Conservation (phyloP, 1,284 basidiomycete species). For the Leucoagaricus sp. region DNA sequence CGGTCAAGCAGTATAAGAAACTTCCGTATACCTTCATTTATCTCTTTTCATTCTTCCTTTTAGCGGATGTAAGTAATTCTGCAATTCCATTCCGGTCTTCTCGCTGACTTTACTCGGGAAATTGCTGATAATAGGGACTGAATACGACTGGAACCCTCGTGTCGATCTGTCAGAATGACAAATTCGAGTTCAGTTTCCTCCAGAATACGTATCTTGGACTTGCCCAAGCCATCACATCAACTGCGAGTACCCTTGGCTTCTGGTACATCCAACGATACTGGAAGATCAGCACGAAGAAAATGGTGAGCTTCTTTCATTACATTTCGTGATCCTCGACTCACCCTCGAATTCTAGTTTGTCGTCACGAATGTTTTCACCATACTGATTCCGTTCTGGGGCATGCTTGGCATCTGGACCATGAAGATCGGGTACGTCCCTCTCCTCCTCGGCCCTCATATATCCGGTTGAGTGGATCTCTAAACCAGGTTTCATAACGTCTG, state of each 20-base stretch:
- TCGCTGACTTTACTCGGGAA: not conserved
- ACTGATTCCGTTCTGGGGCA: slow-evolving; percentile 83
- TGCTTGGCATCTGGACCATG: slow-evolving; percentile 82
- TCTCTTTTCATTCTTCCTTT: slow-evolving; percentile 73
- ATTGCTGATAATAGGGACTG: slow-evolving; percentile 49
- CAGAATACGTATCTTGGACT: slow-evolving; percentile 79
- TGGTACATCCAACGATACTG: slow-evolving; percentile 82
- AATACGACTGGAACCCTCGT: slow-evolving; percentile 81
- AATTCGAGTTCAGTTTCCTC: slow-evolving; percentile 72
- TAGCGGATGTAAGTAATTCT: slow-evolving; percentile 66
- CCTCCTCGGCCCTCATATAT: not conserved
- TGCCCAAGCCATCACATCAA: slow-evolving; percentile 72
- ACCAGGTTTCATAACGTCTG: slow-evolving; percentile 78
- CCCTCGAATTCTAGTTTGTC: not conserved
- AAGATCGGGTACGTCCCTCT: slow-evolving; percentile 58
- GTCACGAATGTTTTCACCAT: slow-evolving; percentile 54
- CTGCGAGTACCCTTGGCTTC: slow-evolving; percentile 68
- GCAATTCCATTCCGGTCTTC: not conserved
- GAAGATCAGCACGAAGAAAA: slow-evolving; percentile 76
- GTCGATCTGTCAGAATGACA: slow-evolving; percentile 76
- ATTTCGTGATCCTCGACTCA: not conserved
- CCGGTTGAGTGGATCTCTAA: slow-evolving; percentile 9
- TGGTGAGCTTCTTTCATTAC: slow-evolving; percentile 46
- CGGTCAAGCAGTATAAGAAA: slow-evolving; percentile 68
- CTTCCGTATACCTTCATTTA: slow-evolving; percentile 79